phyloP scores from a whole-genome alignment of 2,329 filamentous ascomycete species.

The Botrytis cinerea region DNA sequence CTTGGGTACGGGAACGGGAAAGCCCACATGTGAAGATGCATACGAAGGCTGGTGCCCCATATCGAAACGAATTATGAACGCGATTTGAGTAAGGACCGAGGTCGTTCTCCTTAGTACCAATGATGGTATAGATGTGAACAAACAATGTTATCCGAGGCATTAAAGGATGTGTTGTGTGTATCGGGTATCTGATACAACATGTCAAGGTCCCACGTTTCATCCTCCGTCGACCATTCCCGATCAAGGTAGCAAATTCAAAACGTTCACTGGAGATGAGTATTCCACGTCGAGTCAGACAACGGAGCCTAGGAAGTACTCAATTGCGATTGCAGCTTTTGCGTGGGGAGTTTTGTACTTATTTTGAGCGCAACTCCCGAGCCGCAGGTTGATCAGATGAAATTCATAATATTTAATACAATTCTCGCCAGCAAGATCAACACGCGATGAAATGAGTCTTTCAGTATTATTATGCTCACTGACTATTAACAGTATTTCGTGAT shows the following conservation, averaged over 20 bases:
- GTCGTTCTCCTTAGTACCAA: background rate
- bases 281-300: background rate
- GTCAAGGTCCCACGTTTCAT: conserved; percentile 16
- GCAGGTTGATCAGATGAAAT: conserved; percentile 8
- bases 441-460: background rate
- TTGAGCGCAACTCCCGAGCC: background rate
- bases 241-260: conserved; percentile 7
- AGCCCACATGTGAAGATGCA: conserved; percentile 2
- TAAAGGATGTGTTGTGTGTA: conserved; percentile 14
- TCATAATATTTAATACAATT: background rate
- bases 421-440: background rate
- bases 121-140: conserved; percentile 2
- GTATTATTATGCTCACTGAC: background rate
- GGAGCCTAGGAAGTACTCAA: background rate
- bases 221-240: conserved; percentile 4
- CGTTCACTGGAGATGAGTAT: background rate
- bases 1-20: conserved; percentile 8
- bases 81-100: background rate
- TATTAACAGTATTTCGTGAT: background rate
- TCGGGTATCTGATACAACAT: conserved; percentile 16
- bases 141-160: conserved; percentile 15
- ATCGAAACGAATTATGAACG: conserved; percentile 8
- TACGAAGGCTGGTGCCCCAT: conserved; percentile 3
- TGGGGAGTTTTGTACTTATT: background rate
- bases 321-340: background rate